Evolutionary conservation across 1,284 basidiomycete species (phyloP).

Genomic region (Leccinum variabile): DNA sequence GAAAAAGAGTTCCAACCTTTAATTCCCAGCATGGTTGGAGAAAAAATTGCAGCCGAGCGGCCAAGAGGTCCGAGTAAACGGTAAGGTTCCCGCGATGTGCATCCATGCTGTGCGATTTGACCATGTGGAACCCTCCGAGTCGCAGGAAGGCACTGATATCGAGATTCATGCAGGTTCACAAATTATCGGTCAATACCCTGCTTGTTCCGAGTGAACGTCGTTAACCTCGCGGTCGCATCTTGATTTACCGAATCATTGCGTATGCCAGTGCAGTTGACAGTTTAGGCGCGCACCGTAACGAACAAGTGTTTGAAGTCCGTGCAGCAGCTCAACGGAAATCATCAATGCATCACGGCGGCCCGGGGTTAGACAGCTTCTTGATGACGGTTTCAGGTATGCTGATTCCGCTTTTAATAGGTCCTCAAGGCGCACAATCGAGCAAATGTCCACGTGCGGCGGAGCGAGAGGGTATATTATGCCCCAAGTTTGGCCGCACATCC

Average conservation of each 20-base stretch:
- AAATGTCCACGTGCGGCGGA: neutral
- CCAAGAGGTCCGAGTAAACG: neutral
- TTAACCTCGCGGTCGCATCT: neutral
- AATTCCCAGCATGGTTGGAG: neutral
- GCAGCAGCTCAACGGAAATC: neutral
- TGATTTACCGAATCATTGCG: neutral
- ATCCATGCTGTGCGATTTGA: neutral
- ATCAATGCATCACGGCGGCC: neutral
- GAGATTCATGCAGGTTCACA: neutral
- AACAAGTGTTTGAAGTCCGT: conserved; percentile 7
- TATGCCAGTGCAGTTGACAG: neutral
- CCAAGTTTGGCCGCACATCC: neutral
- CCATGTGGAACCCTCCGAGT: neutral
- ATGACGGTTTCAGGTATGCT: neutral
- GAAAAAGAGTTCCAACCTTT: neutral
- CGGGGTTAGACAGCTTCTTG: neutral
- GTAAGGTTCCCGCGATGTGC: neutral
- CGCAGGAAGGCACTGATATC: neutral
- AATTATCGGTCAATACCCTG: neutral
- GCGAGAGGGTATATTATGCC: conserved; percentile 11
- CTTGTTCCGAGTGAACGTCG: neutral
- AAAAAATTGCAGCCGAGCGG: neutral
- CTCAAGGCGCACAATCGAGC: neutral
- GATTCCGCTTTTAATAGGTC: neutral
- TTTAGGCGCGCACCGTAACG: neutral